Evolutionary conservation across 805 yeast species (phyloP).

Genomic region (Ogataea trehaloabstinens): DNA sequence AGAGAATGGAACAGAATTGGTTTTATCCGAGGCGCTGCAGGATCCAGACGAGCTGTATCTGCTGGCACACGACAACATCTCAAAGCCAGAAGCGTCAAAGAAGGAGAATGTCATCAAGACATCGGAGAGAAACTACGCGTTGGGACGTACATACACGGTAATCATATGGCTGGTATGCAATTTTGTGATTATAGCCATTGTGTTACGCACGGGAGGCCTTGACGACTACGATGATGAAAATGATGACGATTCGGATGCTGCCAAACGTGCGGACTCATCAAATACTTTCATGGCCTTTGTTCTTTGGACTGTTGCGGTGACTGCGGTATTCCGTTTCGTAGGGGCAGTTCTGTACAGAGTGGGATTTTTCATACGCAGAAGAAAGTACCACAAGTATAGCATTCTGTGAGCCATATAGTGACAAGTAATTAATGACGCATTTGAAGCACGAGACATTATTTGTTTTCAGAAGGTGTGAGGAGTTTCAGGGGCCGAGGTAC

Average conservation of each 20-base stretch:
- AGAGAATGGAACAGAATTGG: conserved; percentile 16
- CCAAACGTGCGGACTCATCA: conserved; percentile 18
- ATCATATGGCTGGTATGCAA: conserved; percentile 84
- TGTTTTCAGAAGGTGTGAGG: no score
- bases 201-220: conserved; percentile 79
- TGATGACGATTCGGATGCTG: conserved; percentile 37
- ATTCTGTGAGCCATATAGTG: background rate
- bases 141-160: conserved; percentile 84
- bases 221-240: conserved; percentile 34
- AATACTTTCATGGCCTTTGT: conserved; percentile 72
- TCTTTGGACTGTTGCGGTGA: conserved; percentile 86
- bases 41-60: conserved; percentile 30
- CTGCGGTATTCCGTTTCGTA: conserved; percentile 74
- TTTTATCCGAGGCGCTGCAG: conserved; percentile 29
- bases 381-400: conserved; percentile 18
- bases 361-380: conserved; percentile 17
- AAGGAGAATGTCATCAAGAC: conserved; percentile 32
- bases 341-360: conserved; percentile 61
- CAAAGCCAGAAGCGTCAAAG: conserved; percentile 44
- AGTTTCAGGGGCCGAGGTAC: no score
- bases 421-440: no score
- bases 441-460: no score
- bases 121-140: conserved; percentile 72
- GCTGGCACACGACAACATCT: conserved; percentile 23
- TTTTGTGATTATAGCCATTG: conserved; percentile 73